phyloP scores from a whole-genome alignment of 2,329 filamentous ascomycete genomes.

The Clathrospora elynae region DNA sequence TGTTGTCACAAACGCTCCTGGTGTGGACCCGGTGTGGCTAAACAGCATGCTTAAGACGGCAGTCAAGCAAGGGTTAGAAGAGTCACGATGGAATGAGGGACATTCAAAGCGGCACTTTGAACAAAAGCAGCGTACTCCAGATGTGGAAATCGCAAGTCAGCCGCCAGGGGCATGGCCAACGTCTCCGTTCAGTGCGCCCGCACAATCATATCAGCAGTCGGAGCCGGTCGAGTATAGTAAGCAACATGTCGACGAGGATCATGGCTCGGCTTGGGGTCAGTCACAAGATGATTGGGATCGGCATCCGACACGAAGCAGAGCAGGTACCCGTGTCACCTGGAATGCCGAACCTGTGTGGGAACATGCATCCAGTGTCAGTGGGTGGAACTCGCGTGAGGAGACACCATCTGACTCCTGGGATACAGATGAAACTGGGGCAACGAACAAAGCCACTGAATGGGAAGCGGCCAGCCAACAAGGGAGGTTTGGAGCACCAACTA shows the following conservation, averaged over 20 bases:
- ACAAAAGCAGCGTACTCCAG: background rate
- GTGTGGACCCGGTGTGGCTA: constrained; percentile 23
- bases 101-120: constrained; percentile 1
- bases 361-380: constrained; percentile 7
- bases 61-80: constrained; percentile 30
- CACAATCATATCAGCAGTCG: background rate
- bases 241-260: background rate
- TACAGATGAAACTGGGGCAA: constrained; percentile 22
- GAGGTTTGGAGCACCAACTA: constrained; percentile 1
- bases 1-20: background rate
- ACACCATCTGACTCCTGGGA: constrained; percentile 26
- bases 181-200: constrained; percentile 13
- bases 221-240: background rate
- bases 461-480: constrained; percentile 3
- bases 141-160: constrained; percentile 14
- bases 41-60: constrained; percentile 24
- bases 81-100: constrained; percentile 14
- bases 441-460: constrained; percentile 2
- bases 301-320: constrained; percentile 6
- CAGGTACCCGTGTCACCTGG: constrained; percentile 20
- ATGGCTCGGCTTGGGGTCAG: constrained; percentile 8
- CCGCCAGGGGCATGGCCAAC: constrained; percentile 35
- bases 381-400: constrained; percentile 21
- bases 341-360: constrained; percentile 13
- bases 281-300: constrained; percentile 8